These are phyloP conservation scores for Lentinula raphanica DNA, from an alignment of 768 basidiomycete genomes.

Conservation along the genomic window DNA sequence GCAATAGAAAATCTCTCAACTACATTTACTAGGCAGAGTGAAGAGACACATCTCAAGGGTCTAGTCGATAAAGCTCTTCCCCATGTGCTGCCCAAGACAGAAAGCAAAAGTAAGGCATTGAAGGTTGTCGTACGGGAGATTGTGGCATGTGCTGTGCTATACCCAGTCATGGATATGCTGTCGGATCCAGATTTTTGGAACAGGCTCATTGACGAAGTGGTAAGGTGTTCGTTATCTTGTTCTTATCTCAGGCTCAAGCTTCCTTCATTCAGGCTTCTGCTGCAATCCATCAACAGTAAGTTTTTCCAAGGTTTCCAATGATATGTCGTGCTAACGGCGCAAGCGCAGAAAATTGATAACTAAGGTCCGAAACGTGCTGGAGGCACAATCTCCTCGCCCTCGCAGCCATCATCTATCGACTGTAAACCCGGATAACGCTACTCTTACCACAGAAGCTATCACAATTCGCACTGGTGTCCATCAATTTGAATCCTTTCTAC, in stretches of 20 bases:
- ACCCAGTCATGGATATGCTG: conserved; percentile 88
- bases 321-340: no score
- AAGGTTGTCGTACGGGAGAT: conserved; percentile 77
- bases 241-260: neutral
- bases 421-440: conserved; percentile 18
- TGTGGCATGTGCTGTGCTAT: conserved; percentile 72
- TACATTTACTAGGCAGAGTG: conserved; percentile 82
- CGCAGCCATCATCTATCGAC: conserved; percentile 33
- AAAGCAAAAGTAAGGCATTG: conserved; percentile 65
- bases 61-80: conserved; percentile 71
- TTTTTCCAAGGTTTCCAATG: neutral
- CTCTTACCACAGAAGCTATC: conserved; percentile 59
- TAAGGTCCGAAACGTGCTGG: conserved; percentile 79
- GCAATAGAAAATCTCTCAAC: conserved; percentile 87
- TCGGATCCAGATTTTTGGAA: conserved; percentile 99
- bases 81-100: conserved; percentile 69
- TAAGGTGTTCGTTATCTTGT: conserved; percentile 34
- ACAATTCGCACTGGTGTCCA: conserved; percentile 76
- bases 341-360: conserved; percentile 69
- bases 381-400: conserved; percentile 67
- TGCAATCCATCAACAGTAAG: conserved; percentile 46
- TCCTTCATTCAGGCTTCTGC: conserved; percentile 37
- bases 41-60: conserved; percentile 77
- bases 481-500: conserved; percentile 88
- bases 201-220: conserved; percentile 83